Evolutionary conservation across 78 protist species (phyloP).

Genomic region (Dictyostelium capitatum): DNA sequence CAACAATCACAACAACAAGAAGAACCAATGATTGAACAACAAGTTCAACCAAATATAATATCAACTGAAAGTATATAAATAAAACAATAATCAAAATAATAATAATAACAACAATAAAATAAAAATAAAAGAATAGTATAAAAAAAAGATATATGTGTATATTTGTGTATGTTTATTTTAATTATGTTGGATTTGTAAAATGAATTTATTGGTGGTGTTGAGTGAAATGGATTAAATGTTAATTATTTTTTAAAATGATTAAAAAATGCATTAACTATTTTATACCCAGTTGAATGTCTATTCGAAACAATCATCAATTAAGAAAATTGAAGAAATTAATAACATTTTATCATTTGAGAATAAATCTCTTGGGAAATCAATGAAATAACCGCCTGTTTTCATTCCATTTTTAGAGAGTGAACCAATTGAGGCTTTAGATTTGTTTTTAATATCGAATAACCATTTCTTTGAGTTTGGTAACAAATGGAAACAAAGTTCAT

Average conservation of each 20-base stretch:
- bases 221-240: too few relatives aligned
- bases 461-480: constrained; percentile 70
- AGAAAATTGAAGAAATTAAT: constrained; percentile 34
- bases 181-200: not conserved
- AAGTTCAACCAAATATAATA: not conserved
- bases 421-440: constrained; percentile 47
- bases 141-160: not conserved
- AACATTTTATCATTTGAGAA: constrained; percentile 51
- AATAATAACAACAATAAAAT: not conserved
- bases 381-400: constrained; percentile 25
- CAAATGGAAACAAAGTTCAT: constrained; percentile 12
- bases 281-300: constrained; percentile 2
- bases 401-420: constrained; percentile 19
- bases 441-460: constrained; percentile 61
- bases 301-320: constrained; percentile 66
- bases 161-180: not conserved
- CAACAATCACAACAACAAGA: not conserved
- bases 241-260: constrained; percentile 1
- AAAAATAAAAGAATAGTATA: not conserved
- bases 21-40: not conserved
- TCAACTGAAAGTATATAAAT: not conserved
- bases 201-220: too few relatives aligned
- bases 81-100: not conserved
- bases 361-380: constrained; percentile 40
- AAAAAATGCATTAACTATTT: not conserved